These are phyloP conservation scores for Chlamydomonas reinhardtii DNA, from an alignment of 163 green algal genomes.

Conservation along the genomic window DNA sequence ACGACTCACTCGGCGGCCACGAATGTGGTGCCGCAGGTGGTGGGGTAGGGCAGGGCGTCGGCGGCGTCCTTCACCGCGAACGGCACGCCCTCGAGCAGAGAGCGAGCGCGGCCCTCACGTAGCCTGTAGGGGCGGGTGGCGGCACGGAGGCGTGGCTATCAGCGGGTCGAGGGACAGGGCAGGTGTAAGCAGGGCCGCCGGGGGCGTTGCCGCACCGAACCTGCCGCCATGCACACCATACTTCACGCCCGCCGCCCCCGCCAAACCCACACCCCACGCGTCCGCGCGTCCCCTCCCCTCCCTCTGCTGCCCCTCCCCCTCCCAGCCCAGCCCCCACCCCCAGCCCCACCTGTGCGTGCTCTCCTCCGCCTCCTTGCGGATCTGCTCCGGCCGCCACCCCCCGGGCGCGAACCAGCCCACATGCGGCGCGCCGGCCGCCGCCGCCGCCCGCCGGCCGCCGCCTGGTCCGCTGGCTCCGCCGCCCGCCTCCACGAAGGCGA, in stretches of 20 bases:
- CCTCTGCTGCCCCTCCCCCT: too few species aligned
- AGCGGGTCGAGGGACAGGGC: too few species aligned
- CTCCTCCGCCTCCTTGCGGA: slow-evolving; percentile 29
- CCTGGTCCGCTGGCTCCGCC: background rate
- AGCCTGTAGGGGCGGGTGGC: background rate
- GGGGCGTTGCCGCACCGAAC: too few species aligned
- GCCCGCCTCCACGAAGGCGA: slow-evolving; percentile 47
- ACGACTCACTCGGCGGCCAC: slow-evolving; percentile 53
- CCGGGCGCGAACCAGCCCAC: background rate
- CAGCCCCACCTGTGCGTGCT: background rate
- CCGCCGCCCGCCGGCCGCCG: slow-evolving; percentile 1
- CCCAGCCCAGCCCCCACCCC: too few species aligned
- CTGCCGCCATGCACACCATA: too few species aligned
- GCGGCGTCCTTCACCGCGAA: slow-evolving; percentile 82
- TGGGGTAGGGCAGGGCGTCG: slow-evolving; percentile 73
- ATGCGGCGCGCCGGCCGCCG: background rate
- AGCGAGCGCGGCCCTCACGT: slow-evolving; percentile 1
- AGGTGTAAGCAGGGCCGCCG: too few species aligned
- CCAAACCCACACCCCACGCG: too few species aligned
- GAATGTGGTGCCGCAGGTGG: slow-evolving; percentile 75
- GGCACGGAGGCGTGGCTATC: too few species aligned
- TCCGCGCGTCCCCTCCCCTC: too few species aligned
- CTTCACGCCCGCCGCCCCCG: too few species aligned
- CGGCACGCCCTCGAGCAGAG: slow-evolving; percentile 78
- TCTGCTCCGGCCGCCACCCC: background rate